These are phyloP conservation scores for Linnemannia hyalina DNA, from an alignment of 192 early-diverging fungal species.

Conservation along the genomic window DNA sequence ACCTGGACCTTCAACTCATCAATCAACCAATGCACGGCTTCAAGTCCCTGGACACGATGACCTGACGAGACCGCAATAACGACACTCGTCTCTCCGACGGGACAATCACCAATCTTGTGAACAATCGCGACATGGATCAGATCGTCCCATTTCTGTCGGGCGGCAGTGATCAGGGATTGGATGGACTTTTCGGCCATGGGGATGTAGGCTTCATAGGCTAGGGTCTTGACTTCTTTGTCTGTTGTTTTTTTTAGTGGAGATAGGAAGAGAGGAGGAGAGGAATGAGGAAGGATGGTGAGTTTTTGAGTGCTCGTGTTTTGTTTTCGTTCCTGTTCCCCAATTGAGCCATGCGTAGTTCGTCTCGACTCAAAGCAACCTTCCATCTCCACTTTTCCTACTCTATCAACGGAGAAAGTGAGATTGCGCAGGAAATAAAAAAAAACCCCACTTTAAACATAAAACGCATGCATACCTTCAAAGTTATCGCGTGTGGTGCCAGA, in stretches of 20 bases:
- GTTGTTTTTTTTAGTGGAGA: not conserved
- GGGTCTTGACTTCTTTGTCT: conserved; percentile 76
- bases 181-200: conserved; percentile 88
- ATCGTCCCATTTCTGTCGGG: conserved; percentile 71
- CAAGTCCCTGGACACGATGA: conserved; percentile 83
- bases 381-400: too few relatives aligned
- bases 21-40: conserved; percentile 85
- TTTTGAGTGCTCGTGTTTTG: too few relatives aligned
- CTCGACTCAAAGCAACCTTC: too few relatives aligned
- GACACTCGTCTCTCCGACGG: conserved; percentile 86
- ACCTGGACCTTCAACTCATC: conserved; percentile 88
- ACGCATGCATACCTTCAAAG: conserved; percentile 74
- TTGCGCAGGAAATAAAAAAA: too few relatives aligned
- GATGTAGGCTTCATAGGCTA: conserved; percentile 91
- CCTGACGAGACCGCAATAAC: conserved; percentile 84
- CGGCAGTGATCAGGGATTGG: conserved; percentile 68
- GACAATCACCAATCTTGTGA: conserved; percentile 85
- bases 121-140: conserved; percentile 80
- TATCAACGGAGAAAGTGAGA: not conserved
- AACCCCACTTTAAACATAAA: too few relatives aligned
- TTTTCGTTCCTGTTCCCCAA: too few relatives aligned
- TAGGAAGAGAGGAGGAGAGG: not conserved
- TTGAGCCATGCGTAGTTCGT: too few relatives aligned
- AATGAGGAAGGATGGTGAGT: not conserved
- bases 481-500: conserved; percentile 88